Evolutionary conservation across 495 filamentous ascomycete genomes (phyloP).

Genomic region (Annulohypoxylon nitens): DNA sequence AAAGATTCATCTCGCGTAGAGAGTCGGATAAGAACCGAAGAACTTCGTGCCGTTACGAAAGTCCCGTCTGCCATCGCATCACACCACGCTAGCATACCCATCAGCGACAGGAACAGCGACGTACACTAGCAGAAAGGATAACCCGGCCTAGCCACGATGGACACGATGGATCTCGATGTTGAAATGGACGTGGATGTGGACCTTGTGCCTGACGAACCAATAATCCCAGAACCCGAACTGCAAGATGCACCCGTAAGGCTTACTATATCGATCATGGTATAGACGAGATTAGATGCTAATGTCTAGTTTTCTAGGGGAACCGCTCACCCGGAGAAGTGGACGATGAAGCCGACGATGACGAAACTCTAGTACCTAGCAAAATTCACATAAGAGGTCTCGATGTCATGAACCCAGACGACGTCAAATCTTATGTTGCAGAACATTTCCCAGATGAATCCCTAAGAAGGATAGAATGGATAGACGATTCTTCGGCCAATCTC

Average conservation of each 20-base stretch:
- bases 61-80: not conserved
- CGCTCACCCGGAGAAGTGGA: slow-evolving; percentile 51
- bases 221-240: slow-evolving; percentile 60
- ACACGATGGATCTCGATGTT: slow-evolving; percentile 81
- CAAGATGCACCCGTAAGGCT: slow-evolving; percentile 50
- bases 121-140: not conserved
- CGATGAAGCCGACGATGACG: slow-evolving; percentile 39
- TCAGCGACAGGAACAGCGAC: not conserved
- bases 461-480: slow-evolving; percentile 87
- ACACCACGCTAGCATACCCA: not conserved
- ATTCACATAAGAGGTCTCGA: slow-evolving; percentile 87
- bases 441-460: slow-evolving; percentile 70
- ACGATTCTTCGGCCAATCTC: slow-evolving; percentile 91
- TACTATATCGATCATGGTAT: slow-evolving; percentile 20
- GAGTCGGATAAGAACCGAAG: not conserved
- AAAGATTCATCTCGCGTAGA: not conserved
- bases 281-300: slow-evolving; percentile 32
- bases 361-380: slow-evolving; percentile 68
- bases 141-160: slow-evolving; percentile 34
- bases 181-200: slow-evolving; percentile 76
- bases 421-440: slow-evolving; percentile 75
- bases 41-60: not conserved
- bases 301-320: slow-evolving; percentile 52
- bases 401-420: slow-evolving; percentile 80
- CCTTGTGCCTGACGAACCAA: slow-evolving; percentile 57